Percentiles rank a stretch among this genome's conserved stretches.
Conservation (phyloP, 192 early-diverging fungal species). For the Rhizophlyctis rosea region DNA sequence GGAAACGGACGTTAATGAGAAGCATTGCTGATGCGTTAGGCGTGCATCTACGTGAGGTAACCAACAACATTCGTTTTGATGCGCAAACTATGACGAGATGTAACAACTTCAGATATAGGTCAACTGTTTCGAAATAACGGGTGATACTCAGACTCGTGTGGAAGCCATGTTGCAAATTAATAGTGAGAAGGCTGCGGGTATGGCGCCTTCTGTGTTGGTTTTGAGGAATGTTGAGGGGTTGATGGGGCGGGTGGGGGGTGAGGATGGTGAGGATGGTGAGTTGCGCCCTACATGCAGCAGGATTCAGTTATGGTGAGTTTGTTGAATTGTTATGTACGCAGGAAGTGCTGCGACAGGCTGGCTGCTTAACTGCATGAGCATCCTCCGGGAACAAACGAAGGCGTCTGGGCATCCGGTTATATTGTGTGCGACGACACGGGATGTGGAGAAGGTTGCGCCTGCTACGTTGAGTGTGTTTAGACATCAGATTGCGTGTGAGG, state of each 20-base stretch:
- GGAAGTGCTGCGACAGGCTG: background rate
- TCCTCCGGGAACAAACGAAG: no score
- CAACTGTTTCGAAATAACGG: conserved; percentile 71
- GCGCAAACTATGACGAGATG: background rate
- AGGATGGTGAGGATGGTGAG: conserved; percentile 25
- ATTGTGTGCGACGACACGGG: conserved; percentile 74
- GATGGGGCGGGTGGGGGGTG: conserved; percentile 53
- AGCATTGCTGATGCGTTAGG: conserved; percentile 70
- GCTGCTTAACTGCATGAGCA: no score
- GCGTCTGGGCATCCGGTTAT: conserved; percentile 67
- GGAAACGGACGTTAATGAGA: conserved; percentile 71
- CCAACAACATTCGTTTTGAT: background rate
- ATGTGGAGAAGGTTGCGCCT: conserved; percentile 83
- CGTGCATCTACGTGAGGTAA: conserved; percentile 70
- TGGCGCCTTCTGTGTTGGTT: conserved; percentile 82
- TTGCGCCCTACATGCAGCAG: conserved; percentile 43
- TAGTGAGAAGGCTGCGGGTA: conserved; percentile 72
- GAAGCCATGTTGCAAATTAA: conserved; percentile 69
- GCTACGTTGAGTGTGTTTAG: conserved; percentile 69
- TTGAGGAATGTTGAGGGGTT: conserved; percentile 77
- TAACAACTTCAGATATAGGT: conserved; percentile 1
- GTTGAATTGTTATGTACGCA: background rate
- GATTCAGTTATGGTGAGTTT: background rate
- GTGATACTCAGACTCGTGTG: conserved; percentile 80
- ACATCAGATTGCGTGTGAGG: conserved; percentile 37